Base-by-base conservation (phyloP, 331 rosid genomes). In the Quercus phellos region DNA sequence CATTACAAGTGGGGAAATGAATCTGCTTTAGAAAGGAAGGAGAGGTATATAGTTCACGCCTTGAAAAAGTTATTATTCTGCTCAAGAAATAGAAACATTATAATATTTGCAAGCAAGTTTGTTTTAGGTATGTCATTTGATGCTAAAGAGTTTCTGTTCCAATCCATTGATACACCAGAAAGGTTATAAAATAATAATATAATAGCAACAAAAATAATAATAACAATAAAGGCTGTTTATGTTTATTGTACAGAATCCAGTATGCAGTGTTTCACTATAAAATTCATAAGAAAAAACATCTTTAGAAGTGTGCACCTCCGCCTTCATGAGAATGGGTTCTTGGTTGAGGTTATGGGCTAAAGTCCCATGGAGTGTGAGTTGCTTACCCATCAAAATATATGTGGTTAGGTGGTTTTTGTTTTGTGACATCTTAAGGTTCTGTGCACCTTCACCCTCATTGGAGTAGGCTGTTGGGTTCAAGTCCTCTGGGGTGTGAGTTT, bases 11-110 rank as follows among this genome's bases (percentile, higher is more conserved):
- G 73, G 34, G 78, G 58, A 63, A 42, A 55, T 54, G 76, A 58
- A 34, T 42, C 0, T 27, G 19, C 75, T 54, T n/a, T 61, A 75
- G 75, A 55, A 17, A 66, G 75, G 38, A 21, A 22, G 27, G 38
- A 66, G 58, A 21, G 81, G 84, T 79, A 83, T 76, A 83, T 35
- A 26, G 56, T 46, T 72, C 29, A 59, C 55, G 19, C 43, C 71
- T 22, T 38, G 24, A 58, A 29, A 19, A 43, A 17, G 51, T 22
- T 22, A 21, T 18, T 68, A 7, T 5, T 32, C 14, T 32, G 35
- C 71, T 32, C 24, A 34, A 34, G 51, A 46, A 46, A 11, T 46
- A 12, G 53, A 30, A 32, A 34, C 27, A 4, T 30, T 34, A 66
- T 18, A 66, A 7, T 66, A 66, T 66, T 27, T 32, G 4, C n/a